These are phyloP conservation scores for Aphanomyces astaci DNA, from an alignment of 352 stramenopile species.

Conservation along the genomic window DNA sequence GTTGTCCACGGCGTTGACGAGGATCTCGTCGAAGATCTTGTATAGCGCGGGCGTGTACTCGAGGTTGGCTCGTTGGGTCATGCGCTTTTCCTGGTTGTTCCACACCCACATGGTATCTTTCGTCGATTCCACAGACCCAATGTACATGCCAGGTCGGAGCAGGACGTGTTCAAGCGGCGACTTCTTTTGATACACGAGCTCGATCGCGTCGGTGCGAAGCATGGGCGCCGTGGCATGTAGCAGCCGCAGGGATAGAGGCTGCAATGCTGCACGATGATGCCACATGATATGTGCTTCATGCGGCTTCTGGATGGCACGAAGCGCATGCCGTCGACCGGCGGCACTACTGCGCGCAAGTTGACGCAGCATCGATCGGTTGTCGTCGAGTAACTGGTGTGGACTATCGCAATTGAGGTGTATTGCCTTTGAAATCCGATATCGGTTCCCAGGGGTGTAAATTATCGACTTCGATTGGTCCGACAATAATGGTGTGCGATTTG, in stretches of 20 bases:
- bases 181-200: constrained; percentile 83
- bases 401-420: neutral
- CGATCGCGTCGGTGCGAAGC: constrained; percentile 10
- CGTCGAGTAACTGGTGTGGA: neutral
- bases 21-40: constrained; percentile 99
- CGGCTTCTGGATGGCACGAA: neutral
- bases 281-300: neutral
- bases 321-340: neutral
- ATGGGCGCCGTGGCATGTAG: neutral
- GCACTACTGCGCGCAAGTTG: neutral
- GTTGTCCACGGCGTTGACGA: constrained; percentile 98
- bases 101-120: constrained; percentile 75
- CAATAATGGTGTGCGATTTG: too few relatives aligned
- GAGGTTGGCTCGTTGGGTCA: constrained; percentile 58
- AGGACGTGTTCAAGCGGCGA: constrained; percentile 85
- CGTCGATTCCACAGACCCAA: constrained; percentile 75
- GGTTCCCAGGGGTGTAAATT: too few relatives aligned
- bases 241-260: neutral
- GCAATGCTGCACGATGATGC: neutral
- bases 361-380: neutral
- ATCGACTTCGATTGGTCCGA: too few relatives aligned
- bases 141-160: constrained; percentile 87
- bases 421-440: too few relatives aligned
- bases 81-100: constrained; percentile 36
- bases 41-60: constrained; percentile 88